These are phyloP conservation scores for Cerioporus squamosus DNA, from an alignment of 1,284 basidiomycete species.

Conservation along the genomic window DNA sequence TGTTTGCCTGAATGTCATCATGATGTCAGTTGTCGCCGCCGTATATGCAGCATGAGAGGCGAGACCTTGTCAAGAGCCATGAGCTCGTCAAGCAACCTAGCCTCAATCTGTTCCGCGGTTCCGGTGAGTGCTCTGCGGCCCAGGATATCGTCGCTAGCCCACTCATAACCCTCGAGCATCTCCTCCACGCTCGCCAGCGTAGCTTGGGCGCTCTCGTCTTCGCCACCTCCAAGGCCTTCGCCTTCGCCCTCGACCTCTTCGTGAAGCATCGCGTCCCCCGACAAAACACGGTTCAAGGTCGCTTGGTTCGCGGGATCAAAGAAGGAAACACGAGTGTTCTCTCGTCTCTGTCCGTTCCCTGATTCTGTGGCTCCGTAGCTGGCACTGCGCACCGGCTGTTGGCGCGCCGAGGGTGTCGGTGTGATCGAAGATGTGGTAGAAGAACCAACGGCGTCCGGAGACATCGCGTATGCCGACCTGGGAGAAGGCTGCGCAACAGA, in stretches of 20 bases:
- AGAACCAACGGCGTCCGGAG: slow-evolving; percentile 11
- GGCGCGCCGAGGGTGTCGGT: slow-evolving; percentile 18
- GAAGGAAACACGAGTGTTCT: slow-evolving; percentile 76
- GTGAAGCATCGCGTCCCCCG: slow-evolving; percentile 43
- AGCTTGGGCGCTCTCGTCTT: slow-evolving; percentile 77
- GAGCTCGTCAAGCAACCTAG: slow-evolving; percentile 84
- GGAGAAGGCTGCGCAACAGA: slow-evolving; percentile 27
- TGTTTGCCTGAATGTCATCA: slow-evolving; percentile 75
- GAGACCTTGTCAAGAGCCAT: slow-evolving; percentile 88
- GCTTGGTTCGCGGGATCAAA: slow-evolving; percentile 80
- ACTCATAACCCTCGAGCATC: slow-evolving; percentile 98
- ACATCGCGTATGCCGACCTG: slow-evolving; percentile 26
- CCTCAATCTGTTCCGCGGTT: slow-evolving; percentile 89
- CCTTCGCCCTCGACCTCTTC: slow-evolving; percentile 38
- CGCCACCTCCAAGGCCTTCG: slow-evolving; percentile 62
- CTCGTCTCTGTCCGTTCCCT: slow-evolving; percentile 45
- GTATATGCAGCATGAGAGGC: background rate
- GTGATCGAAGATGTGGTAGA: slow-evolving; percentile 1
- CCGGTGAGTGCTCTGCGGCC: slow-evolving; percentile 65
- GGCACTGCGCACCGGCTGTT: slow-evolving; percentile 25
- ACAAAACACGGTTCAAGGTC: slow-evolving; percentile 73
- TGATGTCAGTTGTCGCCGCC: slow-evolving; percentile 2
- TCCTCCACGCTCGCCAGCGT: slow-evolving; percentile 94
- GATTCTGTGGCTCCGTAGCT: slow-evolving; percentile 23
- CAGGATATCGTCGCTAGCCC: slow-evolving; percentile 78